phyloP scores from a whole-genome alignment of 148 eudicot genomes.

The Polygonum maritimum region DNA sequence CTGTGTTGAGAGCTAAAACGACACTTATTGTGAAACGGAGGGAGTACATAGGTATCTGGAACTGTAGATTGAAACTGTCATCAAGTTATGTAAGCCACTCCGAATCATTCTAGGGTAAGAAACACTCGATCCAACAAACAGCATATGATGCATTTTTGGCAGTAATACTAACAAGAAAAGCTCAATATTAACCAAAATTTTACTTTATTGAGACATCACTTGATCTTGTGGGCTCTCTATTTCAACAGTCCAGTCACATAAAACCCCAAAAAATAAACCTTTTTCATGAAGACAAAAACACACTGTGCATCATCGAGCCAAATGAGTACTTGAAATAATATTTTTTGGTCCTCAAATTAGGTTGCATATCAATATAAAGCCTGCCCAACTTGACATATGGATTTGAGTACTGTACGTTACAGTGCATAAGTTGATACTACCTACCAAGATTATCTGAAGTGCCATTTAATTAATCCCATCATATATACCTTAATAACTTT shows the following conservation, averaged over 20 bases:
- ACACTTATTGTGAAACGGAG: no score
- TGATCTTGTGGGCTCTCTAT: not conserved
- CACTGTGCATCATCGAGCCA: not conserved
- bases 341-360: not conserved
- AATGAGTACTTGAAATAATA: not conserved
- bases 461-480: not conserved
- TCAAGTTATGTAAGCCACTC: slow-evolving; percentile 3
- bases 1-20: no score
- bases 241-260: not conserved
- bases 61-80: not conserved
- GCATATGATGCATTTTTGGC: not conserved
- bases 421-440: not conserved
- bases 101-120: not conserved
- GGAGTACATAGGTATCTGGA: not conserved
- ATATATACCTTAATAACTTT: not conserved
- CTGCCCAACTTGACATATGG: not conserved
- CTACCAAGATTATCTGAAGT: not conserved
- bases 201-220: not conserved
- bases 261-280: not conserved
- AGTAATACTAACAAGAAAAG: no score
- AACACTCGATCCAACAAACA: not conserved
- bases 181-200: no score
- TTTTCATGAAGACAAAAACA: not conserved
- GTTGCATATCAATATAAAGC: not conserved
- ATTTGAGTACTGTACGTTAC: not conserved